Evolutionary conservation across 2,329 filamentous ascomycete species (phyloP).

Genomic region (Colletotrichum sp.): DNA sequence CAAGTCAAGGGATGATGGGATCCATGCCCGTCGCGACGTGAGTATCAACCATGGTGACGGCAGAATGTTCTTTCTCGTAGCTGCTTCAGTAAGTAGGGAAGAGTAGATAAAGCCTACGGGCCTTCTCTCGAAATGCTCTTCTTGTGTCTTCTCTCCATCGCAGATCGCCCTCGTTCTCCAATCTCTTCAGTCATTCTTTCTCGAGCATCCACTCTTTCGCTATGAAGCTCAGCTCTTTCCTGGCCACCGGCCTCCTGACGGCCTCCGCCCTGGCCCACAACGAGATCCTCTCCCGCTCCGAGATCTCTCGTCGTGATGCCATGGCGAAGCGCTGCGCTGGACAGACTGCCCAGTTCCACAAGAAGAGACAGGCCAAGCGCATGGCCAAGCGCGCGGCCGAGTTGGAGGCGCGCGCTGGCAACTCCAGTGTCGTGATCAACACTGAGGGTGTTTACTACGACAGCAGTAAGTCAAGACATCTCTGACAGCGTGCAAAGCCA

Average conservation of each 20-base stretch:
- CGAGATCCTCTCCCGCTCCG: not conserved
- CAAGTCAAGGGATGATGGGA: not conserved
- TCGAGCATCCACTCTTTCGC: not conserved
- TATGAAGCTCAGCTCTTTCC: not conserved
- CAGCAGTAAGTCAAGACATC: not conserved
- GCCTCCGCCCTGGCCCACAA: slow-evolving; percentile 42
- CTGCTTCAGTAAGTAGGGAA: not conserved
- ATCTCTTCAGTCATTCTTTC: not conserved
- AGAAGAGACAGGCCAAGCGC: not conserved
- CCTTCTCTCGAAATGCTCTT: not conserved
- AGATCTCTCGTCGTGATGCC: slow-evolving; percentile 1
- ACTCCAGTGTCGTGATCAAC: slow-evolving; percentile 1
- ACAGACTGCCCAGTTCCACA: not conserved
- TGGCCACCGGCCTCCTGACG: not conserved
- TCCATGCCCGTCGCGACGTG: not conserved
- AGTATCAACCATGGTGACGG: not conserved
- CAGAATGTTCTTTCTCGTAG: not conserved
- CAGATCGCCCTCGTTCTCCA: not conserved
- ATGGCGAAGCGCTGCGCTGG: not conserved
- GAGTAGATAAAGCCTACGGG: not conserved
- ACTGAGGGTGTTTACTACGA: slow-evolving; percentile 2
- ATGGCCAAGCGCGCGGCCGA: not conserved
- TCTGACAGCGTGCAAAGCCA: too few species aligned
- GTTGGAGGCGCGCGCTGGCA: not conserved
- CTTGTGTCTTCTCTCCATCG: not conserved